Evolutionary conservation across 139 green algal species (phyloP).

Genomic region (Chlamydomonas schloesseri): DNA sequence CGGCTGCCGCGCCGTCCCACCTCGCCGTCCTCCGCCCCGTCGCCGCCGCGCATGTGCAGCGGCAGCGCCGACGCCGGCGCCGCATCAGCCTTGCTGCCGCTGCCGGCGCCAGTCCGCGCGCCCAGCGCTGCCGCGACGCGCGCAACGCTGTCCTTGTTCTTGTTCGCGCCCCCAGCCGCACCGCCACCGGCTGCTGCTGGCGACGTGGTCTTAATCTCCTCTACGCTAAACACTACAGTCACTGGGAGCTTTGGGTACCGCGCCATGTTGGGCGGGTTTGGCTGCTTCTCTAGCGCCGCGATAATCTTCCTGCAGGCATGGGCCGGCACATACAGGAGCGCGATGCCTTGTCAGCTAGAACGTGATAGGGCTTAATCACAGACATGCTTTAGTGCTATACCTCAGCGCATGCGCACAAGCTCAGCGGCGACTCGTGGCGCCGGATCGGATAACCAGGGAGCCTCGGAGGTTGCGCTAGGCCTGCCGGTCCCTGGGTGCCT

Average conservation of each 20-base stretch:
- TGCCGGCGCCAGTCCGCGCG: too few species aligned
- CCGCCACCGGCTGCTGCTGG: neutral
- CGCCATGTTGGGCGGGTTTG: conserved; percentile 41
- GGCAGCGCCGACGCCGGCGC: neutral
- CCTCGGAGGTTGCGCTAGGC: too few species aligned
- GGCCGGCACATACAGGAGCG: neutral
- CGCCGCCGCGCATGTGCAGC: conserved; percentile 9
- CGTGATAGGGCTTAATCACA: too few species aligned
- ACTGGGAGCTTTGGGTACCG: conserved; percentile 35
- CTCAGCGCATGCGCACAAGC: too few species aligned
- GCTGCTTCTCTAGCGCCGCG: neutral
- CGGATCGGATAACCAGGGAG: too few species aligned
- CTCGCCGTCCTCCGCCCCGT: conserved; percentile 18
- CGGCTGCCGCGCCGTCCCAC: conserved; percentile 23
- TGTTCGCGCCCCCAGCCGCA: neutral
- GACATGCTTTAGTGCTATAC: too few species aligned
- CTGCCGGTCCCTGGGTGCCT: too few species aligned
- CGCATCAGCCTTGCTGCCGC: neutral
- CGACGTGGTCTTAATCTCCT: conserved; percentile 29
- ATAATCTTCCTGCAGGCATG: conserved; percentile 27
- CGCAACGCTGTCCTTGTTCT: neutral
- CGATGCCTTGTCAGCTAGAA: too few species aligned
- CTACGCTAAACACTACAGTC: neutral
- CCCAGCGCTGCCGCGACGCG: too few species aligned
- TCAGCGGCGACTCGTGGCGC: too few species aligned